These are phyloP conservation scores for Rutidosis leptorrhynchoides DNA, from an alignment of 129 eudicot genomes.

Conservation along the genomic window DNA sequence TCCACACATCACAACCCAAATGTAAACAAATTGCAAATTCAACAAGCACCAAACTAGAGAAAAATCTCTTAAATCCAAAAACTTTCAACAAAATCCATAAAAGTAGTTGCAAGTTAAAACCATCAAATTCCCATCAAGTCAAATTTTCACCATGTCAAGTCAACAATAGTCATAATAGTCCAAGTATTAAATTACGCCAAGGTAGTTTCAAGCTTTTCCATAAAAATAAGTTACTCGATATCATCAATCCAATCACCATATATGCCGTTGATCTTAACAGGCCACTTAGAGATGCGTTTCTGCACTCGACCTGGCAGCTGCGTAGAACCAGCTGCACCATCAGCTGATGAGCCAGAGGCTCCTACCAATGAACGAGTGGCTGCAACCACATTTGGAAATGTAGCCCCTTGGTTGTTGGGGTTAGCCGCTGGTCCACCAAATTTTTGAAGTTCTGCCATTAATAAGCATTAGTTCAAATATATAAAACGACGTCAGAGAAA, in stretches of 20 bases:
- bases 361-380: conserved; percentile 35
- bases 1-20: background rate
- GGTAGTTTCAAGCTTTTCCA: background rate
- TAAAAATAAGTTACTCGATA: conserved; percentile 25
- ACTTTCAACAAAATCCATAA: background rate
- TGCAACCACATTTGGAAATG: conserved; percentile 34
- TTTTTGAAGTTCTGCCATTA: conserved; percentile 59
- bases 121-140: background rate
- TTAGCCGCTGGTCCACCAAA: conserved; percentile 52
- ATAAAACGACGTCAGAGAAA: background rate
- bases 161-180: background rate
- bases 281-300: conserved; percentile 64
- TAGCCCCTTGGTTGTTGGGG: conserved; percentile 33
- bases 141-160: background rate
- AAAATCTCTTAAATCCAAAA: background rate
- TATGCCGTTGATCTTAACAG: conserved; percentile 66
- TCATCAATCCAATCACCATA: conserved; percentile 98
- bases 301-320: conserved; percentile 42
- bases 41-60: background rate
- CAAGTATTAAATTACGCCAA: background rate
- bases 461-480: conserved; percentile 10
- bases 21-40: background rate
- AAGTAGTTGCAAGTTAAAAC: background rate
- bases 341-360: conserved; percentile 33
- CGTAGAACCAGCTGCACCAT: conserved; percentile 52